A percentile compares a stretch with the other conserved stretches of the same genome.
phyloP scores from a whole-genome alignment of 352 stramenopile species.

The Phytophthora uliginosa region DNA sequence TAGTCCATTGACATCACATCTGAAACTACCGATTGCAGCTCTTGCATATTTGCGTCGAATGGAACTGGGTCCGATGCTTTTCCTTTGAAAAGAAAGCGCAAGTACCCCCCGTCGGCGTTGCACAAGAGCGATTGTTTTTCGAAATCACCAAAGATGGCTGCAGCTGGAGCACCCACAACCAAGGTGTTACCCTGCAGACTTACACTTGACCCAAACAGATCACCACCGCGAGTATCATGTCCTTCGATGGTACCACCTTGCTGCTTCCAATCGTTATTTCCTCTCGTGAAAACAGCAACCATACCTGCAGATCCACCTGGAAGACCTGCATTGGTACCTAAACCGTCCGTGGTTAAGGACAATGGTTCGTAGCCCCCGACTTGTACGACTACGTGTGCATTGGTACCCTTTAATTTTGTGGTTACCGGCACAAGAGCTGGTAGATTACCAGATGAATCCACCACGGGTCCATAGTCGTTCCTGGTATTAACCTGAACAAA shows the following conservation, averaged over 20 bases:
- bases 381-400: constrained; percentile 60
- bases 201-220: constrained; percentile 84
- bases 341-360: constrained; percentile 40
- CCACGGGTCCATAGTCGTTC: constrained; percentile 76
- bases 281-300: constrained; percentile 69
- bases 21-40: constrained; percentile 65
- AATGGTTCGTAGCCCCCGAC: constrained; percentile 61
- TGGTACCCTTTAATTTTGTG: constrained; percentile 64
- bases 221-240: constrained; percentile 65
- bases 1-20: constrained; percentile 65
- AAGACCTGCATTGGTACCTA: constrained; percentile 56
- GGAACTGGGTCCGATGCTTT: constrained; percentile 63
- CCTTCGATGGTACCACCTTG: constrained; percentile 67
- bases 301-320: constrained; percentile 70
- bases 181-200: constrained; percentile 60
- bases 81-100: constrained; percentile 70
- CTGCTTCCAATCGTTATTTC: constrained; percentile 82
- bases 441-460: constrained; percentile 75
- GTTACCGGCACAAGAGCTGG: constrained; percentile 70
- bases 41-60: constrained; percentile 63
- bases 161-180: constrained; percentile 73
- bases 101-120: constrained; percentile 76
- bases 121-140: constrained; percentile 82
- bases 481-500: constrained; percentile 85
- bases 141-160: constrained; percentile 76